Evolutionary conservation across 768 basidiomycete species (phyloP).

Genomic region (Macrocybe gigantea): DNA sequence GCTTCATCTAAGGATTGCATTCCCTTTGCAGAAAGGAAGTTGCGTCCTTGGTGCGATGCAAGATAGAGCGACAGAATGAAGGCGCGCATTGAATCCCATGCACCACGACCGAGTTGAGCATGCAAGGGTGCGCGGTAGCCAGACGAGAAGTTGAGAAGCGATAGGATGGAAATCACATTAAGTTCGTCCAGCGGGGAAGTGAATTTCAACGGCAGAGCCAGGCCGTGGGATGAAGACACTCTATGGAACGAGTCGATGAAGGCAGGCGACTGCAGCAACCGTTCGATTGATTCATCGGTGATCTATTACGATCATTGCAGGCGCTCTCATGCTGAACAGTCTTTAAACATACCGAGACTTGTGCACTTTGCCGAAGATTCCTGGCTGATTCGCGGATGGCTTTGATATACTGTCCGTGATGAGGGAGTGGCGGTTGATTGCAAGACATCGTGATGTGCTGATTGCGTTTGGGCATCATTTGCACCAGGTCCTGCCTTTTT

Average conservation of each 20-base stretch:
- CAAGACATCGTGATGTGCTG: background rate
- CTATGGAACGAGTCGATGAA: conserved; percentile 59
- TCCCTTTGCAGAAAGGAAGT: conserved; percentile 62
- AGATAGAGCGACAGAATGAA: conserved; percentile 71
- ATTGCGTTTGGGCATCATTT: no score
- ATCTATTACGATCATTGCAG: conserved; percentile 37
- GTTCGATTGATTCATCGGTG: conserved; percentile 45
- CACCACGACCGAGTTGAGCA: conserved; percentile 66
- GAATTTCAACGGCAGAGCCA: conserved; percentile 77
- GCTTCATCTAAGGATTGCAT: conserved; percentile 47
- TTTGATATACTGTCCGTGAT: conserved; percentile 38
- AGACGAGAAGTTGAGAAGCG: conserved; percentile 79
- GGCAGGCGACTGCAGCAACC: conserved; percentile 57
- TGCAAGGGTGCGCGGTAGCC: conserved; percentile 77
- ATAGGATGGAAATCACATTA: conserved; percentile 73
- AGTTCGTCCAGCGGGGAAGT: conserved; percentile 68
- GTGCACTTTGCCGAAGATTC: conserved; percentile 37
- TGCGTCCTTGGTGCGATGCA: conserved; percentile 48
- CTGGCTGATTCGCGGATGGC: conserved; percentile 50
- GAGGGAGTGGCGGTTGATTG: conserved; percentile 30
- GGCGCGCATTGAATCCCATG: conserved; percentile 78
- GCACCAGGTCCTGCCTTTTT: no score
- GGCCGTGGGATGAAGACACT: conserved; percentile 60
- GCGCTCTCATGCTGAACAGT: background rate
- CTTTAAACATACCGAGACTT: conserved; percentile 44